phyloP scores from a whole-genome alignment of 139 green algal genomes.

The Micractinium conductrix region DNA sequence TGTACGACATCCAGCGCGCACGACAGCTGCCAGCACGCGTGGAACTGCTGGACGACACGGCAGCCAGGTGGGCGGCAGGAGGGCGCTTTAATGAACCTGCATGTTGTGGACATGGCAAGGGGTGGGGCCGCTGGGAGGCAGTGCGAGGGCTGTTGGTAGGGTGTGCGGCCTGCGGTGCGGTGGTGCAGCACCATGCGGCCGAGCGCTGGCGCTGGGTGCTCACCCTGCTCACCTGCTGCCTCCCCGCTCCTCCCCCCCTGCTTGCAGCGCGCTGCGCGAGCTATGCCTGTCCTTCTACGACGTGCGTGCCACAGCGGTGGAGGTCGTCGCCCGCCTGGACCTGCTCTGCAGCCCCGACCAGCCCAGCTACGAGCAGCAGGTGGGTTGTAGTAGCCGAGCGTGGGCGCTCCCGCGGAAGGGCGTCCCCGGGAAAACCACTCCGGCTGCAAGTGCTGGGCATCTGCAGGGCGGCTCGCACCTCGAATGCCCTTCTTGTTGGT shows the following conservation, averaged over 20 bases:
- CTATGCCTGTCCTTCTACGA: conserved; percentile 91
- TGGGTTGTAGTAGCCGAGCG: no score
- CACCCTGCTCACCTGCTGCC: background rate
- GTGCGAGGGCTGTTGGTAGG: no score
- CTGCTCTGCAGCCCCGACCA: conserved; percentile 48
- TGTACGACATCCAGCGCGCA: conserved; percentile 76
- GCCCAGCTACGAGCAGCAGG: conserved; percentile 31
- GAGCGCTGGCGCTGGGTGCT: background rate
- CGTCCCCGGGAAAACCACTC: no score
- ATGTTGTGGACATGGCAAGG: no score
- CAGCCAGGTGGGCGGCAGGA: conserved; percentile 71
- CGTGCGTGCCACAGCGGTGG: conserved; percentile 78
- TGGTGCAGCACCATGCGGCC: no score
- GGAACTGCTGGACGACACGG: conserved; percentile 85
- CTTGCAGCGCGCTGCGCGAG: conserved; percentile 78
- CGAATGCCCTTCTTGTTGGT: no score
- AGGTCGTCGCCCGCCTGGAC: conserved; percentile 82
- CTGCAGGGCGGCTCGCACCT: no score
- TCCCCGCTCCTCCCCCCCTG: background rate
- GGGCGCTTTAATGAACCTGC: no score
- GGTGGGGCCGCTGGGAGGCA: no score
- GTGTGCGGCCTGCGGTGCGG: no score
- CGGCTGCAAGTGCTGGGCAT: no score
- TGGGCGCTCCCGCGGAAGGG: no score
- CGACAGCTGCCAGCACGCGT: conserved; percentile 66